Conservation (phyloP, 208 protist genomes). For the Trypanosoma scelopori region DNA sequence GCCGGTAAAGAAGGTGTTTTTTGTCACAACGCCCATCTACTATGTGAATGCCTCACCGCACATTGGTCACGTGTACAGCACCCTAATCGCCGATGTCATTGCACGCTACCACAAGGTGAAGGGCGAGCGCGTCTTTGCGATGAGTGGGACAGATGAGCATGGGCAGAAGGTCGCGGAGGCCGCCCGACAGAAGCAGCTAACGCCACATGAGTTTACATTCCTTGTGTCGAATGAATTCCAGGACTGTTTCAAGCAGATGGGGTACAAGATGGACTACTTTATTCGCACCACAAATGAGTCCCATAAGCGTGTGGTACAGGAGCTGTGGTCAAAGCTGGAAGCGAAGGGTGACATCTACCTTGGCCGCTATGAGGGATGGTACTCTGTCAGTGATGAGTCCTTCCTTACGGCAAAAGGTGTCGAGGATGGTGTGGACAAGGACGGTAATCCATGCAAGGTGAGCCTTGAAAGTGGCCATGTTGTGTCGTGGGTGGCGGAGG, state of each 20-base stretch:
- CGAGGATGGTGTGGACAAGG: conserved; percentile 84
- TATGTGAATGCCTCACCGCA: conserved; percentile 92
- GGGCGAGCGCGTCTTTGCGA: conserved; percentile 88
- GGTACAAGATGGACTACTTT: conserved; percentile 94
- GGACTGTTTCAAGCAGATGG: conserved; percentile 83
- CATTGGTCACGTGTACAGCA: conserved; percentile 92
- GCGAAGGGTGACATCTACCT: conserved; percentile 96
- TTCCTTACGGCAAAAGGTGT: conserved; percentile 91
- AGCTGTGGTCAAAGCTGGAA: conserved; percentile 91
- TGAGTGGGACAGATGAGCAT: conserved; percentile 99
- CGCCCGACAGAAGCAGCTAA: conserved; percentile 65
- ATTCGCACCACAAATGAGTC: conserved; percentile 95
- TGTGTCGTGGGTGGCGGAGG: conserved; percentile 95
- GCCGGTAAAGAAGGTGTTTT: conserved; percentile 74
- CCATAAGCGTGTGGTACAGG: conserved; percentile 76
- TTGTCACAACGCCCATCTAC: conserved; percentile 89
- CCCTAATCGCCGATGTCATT: conserved; percentile 88
- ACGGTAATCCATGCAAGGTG: conserved; percentile 91
- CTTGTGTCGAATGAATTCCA: conserved; percentile 88
- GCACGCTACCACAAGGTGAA: conserved; percentile 87
- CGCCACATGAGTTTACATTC: conserved; percentile 92
- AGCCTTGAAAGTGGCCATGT: conserved; percentile 90
- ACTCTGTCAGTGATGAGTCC: conserved; percentile 97
- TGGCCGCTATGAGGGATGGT: conserved; percentile 98
- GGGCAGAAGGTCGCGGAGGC: conserved; percentile 97